Conservation (phyloP, 2,329 filamentous ascomycete genomes). For the Fusarium sp. region DNA sequence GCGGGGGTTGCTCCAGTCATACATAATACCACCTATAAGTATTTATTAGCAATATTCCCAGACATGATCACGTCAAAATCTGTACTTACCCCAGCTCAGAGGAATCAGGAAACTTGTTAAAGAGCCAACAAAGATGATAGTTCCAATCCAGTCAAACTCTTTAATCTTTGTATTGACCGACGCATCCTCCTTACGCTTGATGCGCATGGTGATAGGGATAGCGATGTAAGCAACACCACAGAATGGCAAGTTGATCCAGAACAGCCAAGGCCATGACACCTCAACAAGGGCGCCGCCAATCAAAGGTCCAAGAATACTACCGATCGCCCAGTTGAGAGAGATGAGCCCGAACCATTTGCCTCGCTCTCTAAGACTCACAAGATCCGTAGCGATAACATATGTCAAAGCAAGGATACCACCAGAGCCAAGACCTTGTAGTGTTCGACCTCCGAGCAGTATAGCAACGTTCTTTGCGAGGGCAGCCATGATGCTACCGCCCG, state of each 20-base stretch:
- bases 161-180: constrained; percentile 31
- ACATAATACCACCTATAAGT: constrained; percentile 70
- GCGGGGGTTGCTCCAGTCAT: constrained; percentile 72
- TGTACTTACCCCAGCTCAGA: constrained; percentile 40
- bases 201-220: constrained; percentile 40
- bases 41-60: constrained; percentile 11
- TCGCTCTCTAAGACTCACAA: constrained; percentile 60
- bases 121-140: constrained; percentile 70
- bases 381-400: constrained; percentile 61
- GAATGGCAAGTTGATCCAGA: constrained; percentile 74
- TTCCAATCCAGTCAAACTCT: constrained; percentile 73
- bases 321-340: constrained; percentile 66
- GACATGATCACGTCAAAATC: neutral
- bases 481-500: constrained; percentile 39
- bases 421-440: constrained; percentile 65
- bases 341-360: constrained; percentile 57
- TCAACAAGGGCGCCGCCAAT: constrained; percentile 68
- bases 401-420: constrained; percentile 63
- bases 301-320: constrained; percentile 59
- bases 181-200: constrained; percentile 31
- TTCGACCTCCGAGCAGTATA: constrained; percentile 61
- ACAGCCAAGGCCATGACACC: constrained; percentile 72
- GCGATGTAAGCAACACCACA: constrained; percentile 40
- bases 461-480: constrained; percentile 40
- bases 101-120: constrained; percentile 59